phyloP scores from a whole-genome alignment of 768 basidiomycete species.

The Naganishia randhawae region DNA sequence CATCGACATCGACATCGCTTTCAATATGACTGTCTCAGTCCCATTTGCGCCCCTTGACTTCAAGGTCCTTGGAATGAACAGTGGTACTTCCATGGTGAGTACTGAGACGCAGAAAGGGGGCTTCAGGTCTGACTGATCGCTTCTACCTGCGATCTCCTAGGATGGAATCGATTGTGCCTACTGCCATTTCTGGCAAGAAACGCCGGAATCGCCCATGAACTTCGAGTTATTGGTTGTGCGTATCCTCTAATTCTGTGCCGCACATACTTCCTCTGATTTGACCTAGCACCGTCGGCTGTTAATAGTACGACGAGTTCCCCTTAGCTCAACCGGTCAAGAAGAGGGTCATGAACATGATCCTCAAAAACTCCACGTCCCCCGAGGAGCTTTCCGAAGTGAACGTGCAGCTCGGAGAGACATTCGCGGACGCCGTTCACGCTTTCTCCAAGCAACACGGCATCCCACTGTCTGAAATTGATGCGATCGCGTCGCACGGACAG shows the following conservation, averaged over 20 bases:
- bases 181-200: conserved; percentile 33
- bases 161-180: conserved; percentile 37
- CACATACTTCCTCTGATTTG: not conserved
- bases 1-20: not conserved
- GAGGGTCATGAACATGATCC: conserved; percentile 37
- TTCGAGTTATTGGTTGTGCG: conserved; percentile 30
- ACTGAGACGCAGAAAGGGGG: not conserved
- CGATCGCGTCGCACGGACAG: conserved; percentile 33
- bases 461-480: conserved; percentile 29
- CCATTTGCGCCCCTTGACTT: conserved; percentile 28
- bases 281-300: too few species aligned
- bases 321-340: conserved; percentile 32
- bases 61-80: conserved; percentile 36
- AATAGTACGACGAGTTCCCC: conserved; percentile 35
- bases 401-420: conserved; percentile 33
- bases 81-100: conserved; percentile 30
- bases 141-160: not conserved
- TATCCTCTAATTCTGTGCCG: not conserved
- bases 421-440: conserved; percentile 30
- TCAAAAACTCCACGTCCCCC: conserved; percentile 31
- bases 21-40: not conserved
- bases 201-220: conserved; percentile 30
- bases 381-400: conserved; percentile 38
- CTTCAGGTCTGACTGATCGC: conserved; percentile 1
- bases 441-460: conserved; percentile 28